Evolutionary conservation across 345 rosid species (phyloP).

Genomic region (Eucalyptus paniculata): DNA sequence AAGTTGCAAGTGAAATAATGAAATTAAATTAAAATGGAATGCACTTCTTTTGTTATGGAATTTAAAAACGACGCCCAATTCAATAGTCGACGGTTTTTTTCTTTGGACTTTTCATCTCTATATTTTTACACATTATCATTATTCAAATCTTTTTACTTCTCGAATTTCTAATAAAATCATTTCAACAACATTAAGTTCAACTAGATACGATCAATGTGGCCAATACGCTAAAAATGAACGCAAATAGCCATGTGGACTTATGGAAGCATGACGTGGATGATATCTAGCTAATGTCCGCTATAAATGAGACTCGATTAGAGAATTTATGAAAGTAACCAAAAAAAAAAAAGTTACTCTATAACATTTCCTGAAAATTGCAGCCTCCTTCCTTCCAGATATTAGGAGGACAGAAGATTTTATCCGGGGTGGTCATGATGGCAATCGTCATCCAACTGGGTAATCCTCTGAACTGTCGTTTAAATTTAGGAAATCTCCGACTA

Average conservation of each 20-base stretch:
- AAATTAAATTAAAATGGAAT: neutral
- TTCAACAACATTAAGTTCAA: accelerated
- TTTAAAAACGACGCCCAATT: neutral
- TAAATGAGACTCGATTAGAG: neutral
- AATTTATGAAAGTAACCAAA: too few relatives aligned
- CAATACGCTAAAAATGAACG: accelerated
- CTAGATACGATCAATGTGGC: accelerated
- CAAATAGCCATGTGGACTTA: neutral
- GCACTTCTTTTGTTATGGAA: neutral
- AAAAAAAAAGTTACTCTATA: too few relatives aligned
- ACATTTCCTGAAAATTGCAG: neutral
- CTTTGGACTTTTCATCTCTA: neutral
- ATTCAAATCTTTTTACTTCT: neutral
- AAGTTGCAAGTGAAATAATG: neutral
- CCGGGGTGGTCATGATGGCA: neutral
- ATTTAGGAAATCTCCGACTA: too few relatives aligned
- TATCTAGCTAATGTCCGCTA: too few relatives aligned
- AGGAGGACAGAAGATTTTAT: neutral
- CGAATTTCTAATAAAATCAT: accelerated
- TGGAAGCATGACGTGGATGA: accelerated
- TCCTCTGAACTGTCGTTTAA: too few relatives aligned
- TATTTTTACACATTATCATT: neutral
- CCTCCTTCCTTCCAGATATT: neutral
- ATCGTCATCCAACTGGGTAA: neutral
- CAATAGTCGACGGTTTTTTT: neutral